These are phyloP conservation scores for Sporothrix inflata DNA, from an alignment of 2,329 filamentous ascomycete genomes.

Conservation along the genomic window DNA sequence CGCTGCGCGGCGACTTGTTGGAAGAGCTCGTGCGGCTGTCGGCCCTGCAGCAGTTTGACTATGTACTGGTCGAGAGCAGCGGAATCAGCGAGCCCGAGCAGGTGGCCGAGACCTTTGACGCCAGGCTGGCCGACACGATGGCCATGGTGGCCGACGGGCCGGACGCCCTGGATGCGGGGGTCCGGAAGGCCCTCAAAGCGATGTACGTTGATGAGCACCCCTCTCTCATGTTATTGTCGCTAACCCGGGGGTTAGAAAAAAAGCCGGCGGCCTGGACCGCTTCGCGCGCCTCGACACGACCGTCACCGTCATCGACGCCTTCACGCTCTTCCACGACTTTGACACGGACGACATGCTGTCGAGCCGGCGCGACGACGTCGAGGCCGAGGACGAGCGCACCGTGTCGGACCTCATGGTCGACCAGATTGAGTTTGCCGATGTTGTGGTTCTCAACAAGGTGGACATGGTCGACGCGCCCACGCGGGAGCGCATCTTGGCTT, in stretches of 20 bases:
- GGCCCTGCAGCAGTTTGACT: constrained; percentile 66
- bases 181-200: constrained; percentile 38
- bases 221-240: too few species aligned
- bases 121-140: constrained; percentile 56
- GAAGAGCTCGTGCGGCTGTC: constrained; percentile 69
- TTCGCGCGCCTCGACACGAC: constrained; percentile 71
- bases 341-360: constrained; percentile 70
- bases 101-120: constrained; percentile 73
- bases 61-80: constrained; percentile 72
- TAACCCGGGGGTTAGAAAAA: constrained; percentile 20
- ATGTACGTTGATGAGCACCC: too few species aligned
- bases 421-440: constrained; percentile 77
- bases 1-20: constrained; percentile 69
- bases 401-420: constrained; percentile 77
- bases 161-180: constrained; percentile 34
- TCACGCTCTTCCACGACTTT: constrained; percentile 73
- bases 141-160: constrained; percentile 41
- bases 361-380: constrained; percentile 63
- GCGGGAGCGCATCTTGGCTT: constrained; percentile 51
- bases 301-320: constrained; percentile 73
- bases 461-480: constrained; percentile 56
- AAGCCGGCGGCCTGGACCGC: constrained; percentile 66
- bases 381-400: constrained; percentile 70
- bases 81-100: constrained; percentile 75
- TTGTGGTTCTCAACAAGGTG: constrained; percentile 71